A percentile compares a stretch with the other conserved stretches of the same genome.
Conservation (phyloP, 140 eudicot species). For the Stevia rebaudiana region DNA sequence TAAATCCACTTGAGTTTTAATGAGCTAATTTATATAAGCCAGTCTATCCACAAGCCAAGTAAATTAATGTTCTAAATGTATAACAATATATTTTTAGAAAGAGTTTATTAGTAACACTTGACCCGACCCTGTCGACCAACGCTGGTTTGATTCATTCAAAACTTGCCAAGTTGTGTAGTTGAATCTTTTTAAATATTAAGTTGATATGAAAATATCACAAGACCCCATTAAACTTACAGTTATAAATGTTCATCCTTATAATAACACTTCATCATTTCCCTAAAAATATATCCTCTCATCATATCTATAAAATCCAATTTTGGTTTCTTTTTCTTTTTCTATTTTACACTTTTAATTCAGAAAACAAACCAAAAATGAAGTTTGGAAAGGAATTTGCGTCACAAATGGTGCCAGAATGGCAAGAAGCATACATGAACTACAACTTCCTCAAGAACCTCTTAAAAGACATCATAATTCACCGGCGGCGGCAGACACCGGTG, state of each 20-base stretch:
- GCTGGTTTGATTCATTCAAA: constrained; percentile 9
- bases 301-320: too few relatives aligned
- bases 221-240: background rate
- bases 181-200: background rate
- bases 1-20: background rate
- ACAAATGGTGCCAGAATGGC: constrained; percentile 85
- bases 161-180: constrained; percentile 4
- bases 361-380: constrained; percentile 37
- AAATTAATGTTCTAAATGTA: background rate
- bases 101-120: background rate
- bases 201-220: background rate
- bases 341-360: background rate
- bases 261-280: background rate
- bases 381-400: constrained; percentile 62
- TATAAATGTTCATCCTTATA: background rate
- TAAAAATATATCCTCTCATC: too few relatives aligned
- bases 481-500: constrained; percentile 21
- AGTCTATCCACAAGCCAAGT: background rate
- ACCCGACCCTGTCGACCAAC: background rate
- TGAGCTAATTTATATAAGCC: background rate
- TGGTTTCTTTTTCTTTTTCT: background rate
- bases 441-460: constrained; percentile 40
- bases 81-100: background rate
- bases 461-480: constrained; percentile 39
- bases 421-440: constrained; percentile 73